A percentile compares a stretch with the other conserved stretches of the same genome.
Conservation (phyloP, 2,329 filamentous ascomycete genomes). For the Teratosphaeria viscida region DNA sequence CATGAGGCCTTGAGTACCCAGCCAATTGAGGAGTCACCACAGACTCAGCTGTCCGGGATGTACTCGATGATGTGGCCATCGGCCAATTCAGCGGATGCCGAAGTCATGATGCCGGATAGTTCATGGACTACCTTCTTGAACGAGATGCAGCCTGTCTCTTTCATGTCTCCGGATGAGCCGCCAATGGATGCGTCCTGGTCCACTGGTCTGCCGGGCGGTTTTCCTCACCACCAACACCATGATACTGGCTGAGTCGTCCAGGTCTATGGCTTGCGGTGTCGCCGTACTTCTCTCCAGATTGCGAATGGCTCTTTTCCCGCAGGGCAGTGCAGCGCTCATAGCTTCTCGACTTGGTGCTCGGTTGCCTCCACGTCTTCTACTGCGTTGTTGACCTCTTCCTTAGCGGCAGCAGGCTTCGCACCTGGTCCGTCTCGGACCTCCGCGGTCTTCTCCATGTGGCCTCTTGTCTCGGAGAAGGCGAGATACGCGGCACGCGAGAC, state of each 20-base stretch:
- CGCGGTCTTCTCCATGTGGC: conserved; percentile 34
- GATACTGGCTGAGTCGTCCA: not conserved
- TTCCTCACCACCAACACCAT: not conserved
- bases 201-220: not conserved
- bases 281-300: not conserved
- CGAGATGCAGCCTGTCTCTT: not conserved
- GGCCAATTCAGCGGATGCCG: conserved; percentile 12
- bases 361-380: conserved; percentile 8
- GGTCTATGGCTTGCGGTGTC: not conserved
- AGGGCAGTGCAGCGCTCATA: not conserved
- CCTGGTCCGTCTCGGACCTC: conserved; percentile 30
- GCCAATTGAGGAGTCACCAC: conserved; percentile 28
- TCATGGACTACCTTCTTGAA: conserved; percentile 12
- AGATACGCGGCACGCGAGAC: conserved; percentile 18
- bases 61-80: conserved; percentile 41
- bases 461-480: conserved; percentile 21
- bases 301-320: too few species aligned
- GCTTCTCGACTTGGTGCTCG: conserved; percentile 12
- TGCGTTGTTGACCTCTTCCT: conserved; percentile 9
- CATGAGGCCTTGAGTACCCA: not conserved
- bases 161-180: not conserved
- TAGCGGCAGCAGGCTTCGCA: conserved; percentile 2
- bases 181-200: not conserved
- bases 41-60: conserved; percentile 35
- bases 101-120: conserved; percentile 14